Evolutionary conservation across 2,329 filamentous ascomycete genomes (phyloP), one percentile per base, ranked within the genome.

Genomic region (Microcyclospora tardicrescens): DNA sequence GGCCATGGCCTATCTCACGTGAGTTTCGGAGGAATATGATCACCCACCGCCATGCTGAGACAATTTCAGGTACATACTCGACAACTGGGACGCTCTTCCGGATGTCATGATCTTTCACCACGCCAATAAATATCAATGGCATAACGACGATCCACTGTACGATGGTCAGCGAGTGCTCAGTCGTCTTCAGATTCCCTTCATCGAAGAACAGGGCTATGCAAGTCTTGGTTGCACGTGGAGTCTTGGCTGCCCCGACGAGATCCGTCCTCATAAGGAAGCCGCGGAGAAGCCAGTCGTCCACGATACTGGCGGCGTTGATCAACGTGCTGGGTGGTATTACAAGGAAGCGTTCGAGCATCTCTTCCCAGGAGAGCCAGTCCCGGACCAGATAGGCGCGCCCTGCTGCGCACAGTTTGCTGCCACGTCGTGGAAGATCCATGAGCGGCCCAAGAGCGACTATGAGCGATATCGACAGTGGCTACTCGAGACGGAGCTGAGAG

Each of bases 21-120:
- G 52, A 41, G 60, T 54, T 15, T 14, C 6, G 9, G 16, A 3
- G 19, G 19, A 8, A 13, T 11, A 0, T 4, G 4, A 15, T 12
- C 1, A 19, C 5, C 11, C 6, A 10, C 15, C 12, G 8, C 30
- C 16, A 61, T 10, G 10, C 28, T 37, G 14, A 42, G 12, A 11
- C 24, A 3, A 11, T 32, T 5, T 16, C 28, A 65, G 62, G 14
- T 64, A 59, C 43, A 64, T 65, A 15, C 66, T 74, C 50, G 71
- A 75, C 52, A 66, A 72, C 52, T 78, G 78, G 56, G 63, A 76
- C 47, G 47, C 59, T 3, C 65, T 78, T 3, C 67, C 72, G 2
- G 66, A 46, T 49, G 60, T 73, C 31, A 64, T 74, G 41, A 66
- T 78, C 44, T 75, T 79, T 54, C 65, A 72, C 44, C 75, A 78